Percentiles rank a stretch among this genome's conserved stretches.
Evolutionary conservation across 1,139 yeast species (phyloP).

Genomic region (Nematodospora anomalae): DNA sequence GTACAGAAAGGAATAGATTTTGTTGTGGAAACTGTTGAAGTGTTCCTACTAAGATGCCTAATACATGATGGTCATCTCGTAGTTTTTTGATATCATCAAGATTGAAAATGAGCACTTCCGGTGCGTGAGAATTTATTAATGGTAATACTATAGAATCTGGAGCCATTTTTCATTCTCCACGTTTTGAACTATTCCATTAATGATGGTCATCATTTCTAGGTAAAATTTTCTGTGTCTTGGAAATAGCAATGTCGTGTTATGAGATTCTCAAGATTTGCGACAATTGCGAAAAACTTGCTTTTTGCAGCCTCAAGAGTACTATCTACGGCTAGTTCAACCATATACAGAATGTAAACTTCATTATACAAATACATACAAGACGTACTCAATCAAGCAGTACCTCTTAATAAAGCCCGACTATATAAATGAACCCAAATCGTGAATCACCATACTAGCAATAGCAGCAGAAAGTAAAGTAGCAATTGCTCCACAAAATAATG

Average conservation of each 20-base stretch:
- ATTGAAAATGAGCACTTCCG: constrained; percentile 50
- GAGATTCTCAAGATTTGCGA: too few relatives aligned
- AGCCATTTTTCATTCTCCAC: too few relatives aligned
- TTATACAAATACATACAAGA: constrained; percentile 1
- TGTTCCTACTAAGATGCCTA: constrained; percentile 81
- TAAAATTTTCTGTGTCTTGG: too few relatives aligned
- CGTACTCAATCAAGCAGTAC: background rate
- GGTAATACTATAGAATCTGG: constrained; percentile 19
- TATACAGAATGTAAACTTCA: too few relatives aligned
- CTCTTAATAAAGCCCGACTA: too few relatives aligned
- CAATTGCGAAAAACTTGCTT: too few relatives aligned
- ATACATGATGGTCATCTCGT: constrained; percentile 51
- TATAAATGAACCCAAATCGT: constrained; percentile 35
- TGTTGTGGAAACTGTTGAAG: constrained; percentile 90
- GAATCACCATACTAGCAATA: constrained; percentile 68
- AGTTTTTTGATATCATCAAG: constrained; percentile 52
- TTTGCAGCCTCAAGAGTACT: too few relatives aligned
- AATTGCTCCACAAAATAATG: constrained; percentile 55
- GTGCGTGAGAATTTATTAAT: constrained; percentile 29
- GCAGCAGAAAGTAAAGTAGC: constrained; percentile 62
- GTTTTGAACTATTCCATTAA: too few relatives aligned
- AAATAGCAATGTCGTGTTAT: too few relatives aligned
- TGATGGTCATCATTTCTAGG: too few relatives aligned
- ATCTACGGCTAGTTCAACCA: too few relatives aligned
- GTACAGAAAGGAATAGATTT: constrained; percentile 79